A percentile compares a stretch with the other conserved stretches of the same genome.
phyloP scores from a whole-genome alignment of 495 filamentous ascomycete genomes.

The Glarea lozoyensis region DNA sequence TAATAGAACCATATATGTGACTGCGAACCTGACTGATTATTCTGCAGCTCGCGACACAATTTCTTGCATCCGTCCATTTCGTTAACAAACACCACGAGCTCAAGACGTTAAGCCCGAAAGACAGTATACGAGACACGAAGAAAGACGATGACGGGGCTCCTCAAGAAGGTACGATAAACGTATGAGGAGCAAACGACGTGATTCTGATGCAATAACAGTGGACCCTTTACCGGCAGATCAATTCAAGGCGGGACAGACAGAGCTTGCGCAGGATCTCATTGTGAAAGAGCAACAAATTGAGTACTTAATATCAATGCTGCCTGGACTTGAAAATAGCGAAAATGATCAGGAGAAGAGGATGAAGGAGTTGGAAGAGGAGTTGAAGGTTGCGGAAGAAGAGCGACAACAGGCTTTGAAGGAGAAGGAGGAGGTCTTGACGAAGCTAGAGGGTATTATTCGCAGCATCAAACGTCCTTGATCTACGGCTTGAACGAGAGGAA shows the following conservation, averaged over 20 bases:
- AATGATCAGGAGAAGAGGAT: constrained; percentile 71
- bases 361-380: constrained; percentile 62
- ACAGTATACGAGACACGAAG: constrained; percentile 50
- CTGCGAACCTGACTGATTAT: constrained; percentile 1
- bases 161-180: constrained; percentile 26
- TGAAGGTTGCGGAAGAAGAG: constrained; percentile 65
- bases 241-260: constrained; percentile 63
- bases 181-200: not conserved
- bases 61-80: constrained; percentile 80
- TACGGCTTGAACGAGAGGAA: constrained; percentile 20
- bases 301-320: constrained; percentile 69
- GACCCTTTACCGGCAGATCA: constrained; percentile 54
- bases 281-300: constrained; percentile 94
- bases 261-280: constrained; percentile 81
- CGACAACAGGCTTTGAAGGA: constrained; percentile 61
- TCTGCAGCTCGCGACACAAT: constrained; percentile 75
- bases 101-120: constrained; percentile 49
- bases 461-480: constrained; percentile 46
- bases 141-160: constrained; percentile 24
- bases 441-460: constrained; percentile 59
- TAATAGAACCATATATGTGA: constrained; percentile 24
- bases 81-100: constrained; percentile 74
- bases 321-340: constrained; percentile 79
- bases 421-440: constrained; percentile 54
- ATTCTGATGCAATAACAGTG: constrained; percentile 25